phyloP scores from a whole-genome alignment of 73 alveolate genomes.

The Breviolum minutum region DNA sequence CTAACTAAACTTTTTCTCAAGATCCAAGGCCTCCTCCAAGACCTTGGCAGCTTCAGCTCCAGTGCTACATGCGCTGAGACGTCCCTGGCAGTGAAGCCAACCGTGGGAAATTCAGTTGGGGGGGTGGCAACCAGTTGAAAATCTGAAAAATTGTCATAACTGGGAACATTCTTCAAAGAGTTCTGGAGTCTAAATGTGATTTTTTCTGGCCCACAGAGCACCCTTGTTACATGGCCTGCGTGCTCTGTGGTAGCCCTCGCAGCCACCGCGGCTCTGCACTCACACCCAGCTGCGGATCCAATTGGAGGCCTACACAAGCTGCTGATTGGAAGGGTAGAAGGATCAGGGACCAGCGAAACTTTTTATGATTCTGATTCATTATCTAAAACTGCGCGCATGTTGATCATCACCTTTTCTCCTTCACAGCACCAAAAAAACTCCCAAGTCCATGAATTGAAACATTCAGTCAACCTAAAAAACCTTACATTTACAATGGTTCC shows the following conservation, averaged over 20 bases:
- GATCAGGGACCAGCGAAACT: background rate
- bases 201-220: background rate
- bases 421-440: too few species aligned
- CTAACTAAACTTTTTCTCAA: background rate
- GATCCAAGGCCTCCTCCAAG: conserved; percentile 25
- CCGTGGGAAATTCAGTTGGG: background rate
- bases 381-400: background rate
- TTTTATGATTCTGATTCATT: background rate
- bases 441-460: too few species aligned
- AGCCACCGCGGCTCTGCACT: conserved; percentile 22
- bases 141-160: background rate
- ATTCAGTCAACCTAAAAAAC: too few species aligned
- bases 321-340: background rate
- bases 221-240: background rate
- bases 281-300: background rate
- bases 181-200: background rate
- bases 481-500: too few species aligned
- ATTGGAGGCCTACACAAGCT: background rate
- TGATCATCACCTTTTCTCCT: too few species aligned
- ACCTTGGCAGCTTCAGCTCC: conserved; percentile 26
- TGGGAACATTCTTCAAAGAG: background rate
- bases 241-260: background rate
- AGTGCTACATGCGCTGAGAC: conserved; percentile 31
- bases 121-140: background rate
- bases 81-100: background rate